Percentiles rank a stretch among this genome's conserved stretches.
Evolutionary conservation across 75 land plant species (phyloP).

Genomic region (Sequoia sempervirens): DNA sequence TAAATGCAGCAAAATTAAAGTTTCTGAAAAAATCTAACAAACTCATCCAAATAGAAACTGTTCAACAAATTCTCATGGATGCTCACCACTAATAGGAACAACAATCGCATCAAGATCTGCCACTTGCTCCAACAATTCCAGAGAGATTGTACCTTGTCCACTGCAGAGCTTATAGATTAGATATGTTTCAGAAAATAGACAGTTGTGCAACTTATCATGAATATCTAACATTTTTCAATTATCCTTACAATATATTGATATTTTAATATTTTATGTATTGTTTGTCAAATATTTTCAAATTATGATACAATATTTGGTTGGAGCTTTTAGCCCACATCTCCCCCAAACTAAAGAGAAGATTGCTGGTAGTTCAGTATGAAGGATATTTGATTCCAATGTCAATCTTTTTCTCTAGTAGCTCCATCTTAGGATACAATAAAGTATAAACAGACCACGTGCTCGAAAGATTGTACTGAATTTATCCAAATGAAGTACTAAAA

Average conservation of each 20-base stretch:
- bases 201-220: slow-evolving; percentile 2
- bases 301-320: neutral
- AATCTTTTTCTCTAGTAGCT: neutral
- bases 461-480: neutral
- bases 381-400: neutral
- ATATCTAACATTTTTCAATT: neutral
- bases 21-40: neutral
- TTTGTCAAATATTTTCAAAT: slow-evolving; percentile 3
- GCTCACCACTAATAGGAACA: slow-evolving; percentile 91
- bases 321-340: neutral
- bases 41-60: neutral
- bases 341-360: neutral
- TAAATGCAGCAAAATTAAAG: neutral
- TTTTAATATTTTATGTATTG: neutral
- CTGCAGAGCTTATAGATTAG: slow-evolving; percentile 28
- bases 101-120: slow-evolving; percentile 73
- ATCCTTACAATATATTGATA: neutral
- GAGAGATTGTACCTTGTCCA: slow-evolving; percentile 86
- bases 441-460: neutral
- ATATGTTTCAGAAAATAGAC: neutral
- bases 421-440: neutral
- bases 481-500: neutral
- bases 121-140: slow-evolving; percentile 79
- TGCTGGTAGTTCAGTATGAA: neutral
- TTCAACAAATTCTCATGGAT: neutral